phyloP scores from a whole-genome alignment of 805 yeast species.

The Metschnikowia matae region DNA sequence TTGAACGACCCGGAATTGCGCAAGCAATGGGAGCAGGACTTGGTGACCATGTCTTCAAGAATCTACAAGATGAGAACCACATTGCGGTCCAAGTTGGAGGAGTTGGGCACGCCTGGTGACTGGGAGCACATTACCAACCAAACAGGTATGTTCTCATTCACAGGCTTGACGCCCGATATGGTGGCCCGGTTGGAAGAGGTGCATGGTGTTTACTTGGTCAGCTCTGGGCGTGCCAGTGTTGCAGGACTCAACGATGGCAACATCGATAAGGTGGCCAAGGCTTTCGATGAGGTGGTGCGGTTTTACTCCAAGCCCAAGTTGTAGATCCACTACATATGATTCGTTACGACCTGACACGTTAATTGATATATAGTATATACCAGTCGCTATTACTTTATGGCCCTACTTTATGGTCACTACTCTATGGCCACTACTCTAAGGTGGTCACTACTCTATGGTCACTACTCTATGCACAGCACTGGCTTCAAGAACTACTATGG shows the following conservation, averaged over 20 bases:
- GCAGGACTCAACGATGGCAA: slow-evolving; percentile 86
- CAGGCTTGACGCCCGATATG: slow-evolving; percentile 77
- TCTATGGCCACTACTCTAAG: no score
- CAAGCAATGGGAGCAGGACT: slow-evolving; percentile 78
- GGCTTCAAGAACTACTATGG: no score
- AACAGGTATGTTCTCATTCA: slow-evolving; percentile 95
- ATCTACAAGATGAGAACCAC: slow-evolving; percentile 73
- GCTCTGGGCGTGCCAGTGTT: slow-evolving; percentile 86
- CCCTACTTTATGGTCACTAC: no score
- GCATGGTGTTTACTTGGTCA: slow-evolving; percentile 77
- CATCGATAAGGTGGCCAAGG: slow-evolving; percentile 71
- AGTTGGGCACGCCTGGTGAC: slow-evolving; percentile 73
- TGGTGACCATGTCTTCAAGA: slow-evolving; percentile 82
- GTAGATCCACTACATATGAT: not conserved
- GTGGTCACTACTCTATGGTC: no score
- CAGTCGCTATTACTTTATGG: no score
- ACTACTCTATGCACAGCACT: no score
- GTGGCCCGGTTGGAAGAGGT: slow-evolving; percentile 69
- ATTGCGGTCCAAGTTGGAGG: slow-evolving; percentile 56
- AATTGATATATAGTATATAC: no score
- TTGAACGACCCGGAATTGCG: slow-evolving; percentile 64
- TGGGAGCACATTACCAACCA: slow-evolving; percentile 92
- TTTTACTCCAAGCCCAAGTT: slow-evolving; percentile 17
- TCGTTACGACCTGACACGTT: no score
- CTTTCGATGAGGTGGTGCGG: slow-evolving; percentile 74